A percentile compares a stretch with the other conserved stretches of the same genome.
phyloP scores from a whole-genome alignment of 2,329 filamentous ascomycete genomes.

The Penicillium griseofulvum region DNA sequence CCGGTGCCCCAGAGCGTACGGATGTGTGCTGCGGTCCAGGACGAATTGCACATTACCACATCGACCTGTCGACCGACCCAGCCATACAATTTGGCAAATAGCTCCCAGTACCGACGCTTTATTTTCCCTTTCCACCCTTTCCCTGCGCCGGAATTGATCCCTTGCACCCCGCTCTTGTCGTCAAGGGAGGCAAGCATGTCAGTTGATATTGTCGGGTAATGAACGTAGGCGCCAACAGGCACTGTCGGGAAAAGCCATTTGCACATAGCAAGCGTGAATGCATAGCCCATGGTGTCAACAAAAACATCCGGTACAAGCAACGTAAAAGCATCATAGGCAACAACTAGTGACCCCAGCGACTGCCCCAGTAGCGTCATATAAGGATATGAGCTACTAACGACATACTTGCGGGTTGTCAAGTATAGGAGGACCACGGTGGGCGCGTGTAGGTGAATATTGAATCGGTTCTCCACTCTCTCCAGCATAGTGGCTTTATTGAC shows the following conservation, averaged over 20 bases:
- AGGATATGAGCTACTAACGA: slow-evolving; percentile 83
- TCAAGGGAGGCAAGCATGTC: slow-evolving; percentile 90
- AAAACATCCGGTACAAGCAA: slow-evolving; percentile 90
- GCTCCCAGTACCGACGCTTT: slow-evolving; percentile 82
- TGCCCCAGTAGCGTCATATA: slow-evolving; percentile 93
- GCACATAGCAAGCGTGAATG: slow-evolving; percentile 79
- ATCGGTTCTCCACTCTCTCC: slow-evolving; percentile 74
- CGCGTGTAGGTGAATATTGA: slow-evolving; percentile 86
- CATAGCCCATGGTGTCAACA: slow-evolving; percentile 97
- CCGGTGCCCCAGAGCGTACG: slow-evolving; percentile 70
- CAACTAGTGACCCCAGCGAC: slow-evolving; percentile 78
- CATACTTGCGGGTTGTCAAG: slow-evolving; percentile 80
- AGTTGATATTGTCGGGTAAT: slow-evolving; percentile 97
- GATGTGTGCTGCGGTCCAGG: slow-evolving; percentile 87
- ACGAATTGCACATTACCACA: slow-evolving; percentile 96
- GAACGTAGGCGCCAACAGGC: slow-evolving; percentile 89
- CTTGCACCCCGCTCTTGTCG: slow-evolving; percentile 61
- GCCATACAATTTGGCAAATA: slow-evolving; percentile 80
- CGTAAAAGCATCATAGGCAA: slow-evolving; percentile 91
- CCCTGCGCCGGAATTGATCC: slow-evolving; percentile 81
- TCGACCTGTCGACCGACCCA: slow-evolving; percentile 80
- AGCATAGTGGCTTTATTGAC: slow-evolving; percentile 78
- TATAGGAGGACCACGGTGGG: slow-evolving; percentile 86
- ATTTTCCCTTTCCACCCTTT: slow-evolving; percentile 65
- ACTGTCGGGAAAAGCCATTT: slow-evolving; percentile 77